A percentile compares a stretch with the other conserved stretches of the same genome.
Evolutionary conservation across 495 filamentous ascomycete species (phyloP).

Genomic region (Tuber brumale): DNA sequence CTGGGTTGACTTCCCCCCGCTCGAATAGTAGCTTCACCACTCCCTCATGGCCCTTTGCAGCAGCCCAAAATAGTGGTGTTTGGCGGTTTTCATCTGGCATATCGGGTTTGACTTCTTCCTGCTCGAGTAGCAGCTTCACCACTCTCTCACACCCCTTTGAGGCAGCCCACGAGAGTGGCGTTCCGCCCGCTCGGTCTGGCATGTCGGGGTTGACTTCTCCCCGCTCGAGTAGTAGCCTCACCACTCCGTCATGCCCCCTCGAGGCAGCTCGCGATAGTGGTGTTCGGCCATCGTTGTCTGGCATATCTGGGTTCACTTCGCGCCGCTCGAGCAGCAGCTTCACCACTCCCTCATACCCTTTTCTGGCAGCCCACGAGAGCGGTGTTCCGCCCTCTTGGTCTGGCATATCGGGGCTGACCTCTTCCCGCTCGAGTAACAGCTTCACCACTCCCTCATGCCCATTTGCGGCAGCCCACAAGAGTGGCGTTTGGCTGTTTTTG

Average conservation of each 20-base stretch:
- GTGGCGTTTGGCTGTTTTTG: constrained; percentile 26
- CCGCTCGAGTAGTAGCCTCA: background rate
- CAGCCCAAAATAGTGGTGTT: too few species aligned
- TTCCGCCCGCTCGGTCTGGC: constrained; percentile 5
- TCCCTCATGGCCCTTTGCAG: too few species aligned
- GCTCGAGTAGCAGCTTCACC: constrained; percentile 23
- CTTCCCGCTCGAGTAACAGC: background rate
- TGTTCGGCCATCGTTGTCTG: too few species aligned
- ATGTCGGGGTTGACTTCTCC: background rate
- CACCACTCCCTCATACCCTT: background rate
- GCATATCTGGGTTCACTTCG: too few species aligned
- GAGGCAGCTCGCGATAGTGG: too few species aligned
- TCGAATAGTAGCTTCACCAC: background rate
- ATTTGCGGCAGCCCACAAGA: background rate
- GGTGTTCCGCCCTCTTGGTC: constrained; percentile 29
- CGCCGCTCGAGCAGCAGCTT: too few species aligned
- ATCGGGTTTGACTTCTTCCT: constrained; percentile 5
- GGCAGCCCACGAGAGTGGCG: constrained; percentile 43
- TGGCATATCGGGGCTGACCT: background rate
- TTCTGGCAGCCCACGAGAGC: constrained; percentile 30
- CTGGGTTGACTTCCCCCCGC: background rate
- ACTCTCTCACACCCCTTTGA: constrained; percentile 41
- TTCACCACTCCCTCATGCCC: background rate
- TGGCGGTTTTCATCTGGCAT: too few species aligned
- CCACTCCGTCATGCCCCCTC: too few species aligned